Conservation (phyloP, 1,284 basidiomycete genomes). For the Sphaerobolus stellatus region DNA sequence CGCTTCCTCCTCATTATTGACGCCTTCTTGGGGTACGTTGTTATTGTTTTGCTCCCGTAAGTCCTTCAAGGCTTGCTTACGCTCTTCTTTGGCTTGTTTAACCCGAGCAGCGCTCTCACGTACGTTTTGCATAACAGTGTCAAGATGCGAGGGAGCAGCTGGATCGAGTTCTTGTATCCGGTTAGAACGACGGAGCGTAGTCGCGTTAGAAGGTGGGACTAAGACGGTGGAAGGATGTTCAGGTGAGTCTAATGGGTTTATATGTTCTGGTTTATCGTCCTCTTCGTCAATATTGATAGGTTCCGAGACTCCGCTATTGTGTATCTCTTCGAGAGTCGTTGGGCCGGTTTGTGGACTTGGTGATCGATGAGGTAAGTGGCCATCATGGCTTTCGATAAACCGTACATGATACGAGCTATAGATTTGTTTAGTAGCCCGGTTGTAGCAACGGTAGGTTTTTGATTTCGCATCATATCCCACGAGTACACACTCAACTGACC, state of each 20-base stretch:
- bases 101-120: not conserved
- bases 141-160: not conserved
- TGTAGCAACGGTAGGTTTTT: slow-evolving; percentile 23
- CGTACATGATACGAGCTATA: slow-evolving; percentile 29
- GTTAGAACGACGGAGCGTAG: too few relatives aligned
- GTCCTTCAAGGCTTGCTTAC: not conserved
- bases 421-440: slow-evolving; percentile 19
- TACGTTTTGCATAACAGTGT: not conserved
- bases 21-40: not conserved
- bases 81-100: not conserved
- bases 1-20: not conserved
- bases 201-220: too few relatives aligned
- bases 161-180: not conserved
- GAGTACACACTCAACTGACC: slow-evolving; percentile 25
- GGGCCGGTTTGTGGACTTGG: not conserved
- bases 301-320: too few relatives aligned
- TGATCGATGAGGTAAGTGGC: not conserved
- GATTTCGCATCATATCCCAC: slow-evolving; percentile 24
- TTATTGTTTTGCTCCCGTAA: not conserved
- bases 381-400: slow-evolving; percentile 29
- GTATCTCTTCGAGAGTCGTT: not conserved
- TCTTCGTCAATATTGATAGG: too few relatives aligned
- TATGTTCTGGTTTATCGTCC: too few relatives aligned
- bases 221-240: too few relatives aligned
- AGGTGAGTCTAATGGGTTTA: too few relatives aligned